phyloP scores from a whole-genome alignment of 2,329 filamentous ascomycete species.

The Emmonsia crescens region DNA sequence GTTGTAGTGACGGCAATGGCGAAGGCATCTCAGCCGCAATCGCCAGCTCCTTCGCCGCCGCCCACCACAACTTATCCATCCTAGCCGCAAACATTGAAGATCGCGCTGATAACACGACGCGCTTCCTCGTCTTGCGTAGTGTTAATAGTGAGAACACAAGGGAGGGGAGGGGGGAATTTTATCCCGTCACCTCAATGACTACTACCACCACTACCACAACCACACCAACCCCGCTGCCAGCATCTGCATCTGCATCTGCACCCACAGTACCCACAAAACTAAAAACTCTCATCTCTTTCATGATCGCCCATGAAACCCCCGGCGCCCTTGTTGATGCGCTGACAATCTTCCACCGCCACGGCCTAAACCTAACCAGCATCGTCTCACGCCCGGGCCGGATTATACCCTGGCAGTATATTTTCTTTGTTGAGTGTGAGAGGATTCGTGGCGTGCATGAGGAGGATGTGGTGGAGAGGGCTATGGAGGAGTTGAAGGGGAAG shows the following conservation, averaged over 20 bases:
- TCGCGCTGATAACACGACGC: conserved; percentile 36
- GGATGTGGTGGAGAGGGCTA: conserved; percentile 24
- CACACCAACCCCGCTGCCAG: neutral
- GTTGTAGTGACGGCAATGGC: conserved; percentile 10
- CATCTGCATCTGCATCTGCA: neutral
- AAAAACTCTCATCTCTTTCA: conserved; percentile 76
- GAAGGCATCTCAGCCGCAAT: conserved; percentile 61
- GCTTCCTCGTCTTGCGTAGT: conserved; percentile 37
- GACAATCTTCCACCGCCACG: conserved; percentile 60
- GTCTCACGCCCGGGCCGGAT: conserved; percentile 70
- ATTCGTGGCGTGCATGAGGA: conserved; percentile 20
- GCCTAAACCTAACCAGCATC: conserved; percentile 81
- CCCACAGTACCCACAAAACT: conserved; percentile 11
- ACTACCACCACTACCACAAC: conserved; percentile 2
- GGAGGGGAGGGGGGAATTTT: neutral
- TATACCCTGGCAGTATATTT: conserved; percentile 78
- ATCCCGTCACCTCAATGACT: neutral
- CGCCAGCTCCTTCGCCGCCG: conserved; percentile 66
- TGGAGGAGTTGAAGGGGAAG: conserved; percentile 25
- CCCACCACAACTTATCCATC: conserved; percentile 54
- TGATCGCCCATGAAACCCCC: conserved; percentile 61
- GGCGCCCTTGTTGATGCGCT: conserved; percentile 77
- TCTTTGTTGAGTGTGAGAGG: conserved; percentile 83
- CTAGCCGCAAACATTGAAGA: conserved; percentile 45
- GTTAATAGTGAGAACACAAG: conserved; percentile 19